These are phyloP conservation scores for Rhynchosporium graminicola DNA, from an alignment of 2,329 filamentous ascomycete species.

Conservation along the genomic window DNA sequence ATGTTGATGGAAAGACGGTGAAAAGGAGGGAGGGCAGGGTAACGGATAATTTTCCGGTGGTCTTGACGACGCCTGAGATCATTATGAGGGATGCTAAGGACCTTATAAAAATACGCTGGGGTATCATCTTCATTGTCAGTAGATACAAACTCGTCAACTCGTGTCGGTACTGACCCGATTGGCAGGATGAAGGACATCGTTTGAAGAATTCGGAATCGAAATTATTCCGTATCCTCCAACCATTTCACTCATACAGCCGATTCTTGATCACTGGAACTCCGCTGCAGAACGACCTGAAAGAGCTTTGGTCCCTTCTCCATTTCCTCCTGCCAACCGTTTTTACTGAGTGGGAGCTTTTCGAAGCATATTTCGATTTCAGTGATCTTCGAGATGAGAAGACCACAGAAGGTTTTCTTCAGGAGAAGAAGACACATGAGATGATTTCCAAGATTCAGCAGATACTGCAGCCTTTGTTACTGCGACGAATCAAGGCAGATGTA, in stretches of 20 bases:
- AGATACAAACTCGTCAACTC: not conserved
- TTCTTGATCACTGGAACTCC: constrained; percentile 94
- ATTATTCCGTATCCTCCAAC: constrained; percentile 83
- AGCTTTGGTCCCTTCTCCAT: constrained; percentile 92
- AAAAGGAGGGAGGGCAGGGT: constrained; percentile 53
- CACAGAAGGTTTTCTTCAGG: constrained; percentile 75
- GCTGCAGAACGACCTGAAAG: constrained; percentile 90
- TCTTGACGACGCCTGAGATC: constrained; percentile 96
- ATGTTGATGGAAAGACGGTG: constrained; percentile 15
- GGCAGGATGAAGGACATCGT: constrained; percentile 86
- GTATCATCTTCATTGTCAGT: constrained; percentile 89
- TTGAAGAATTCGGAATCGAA: constrained; percentile 97
- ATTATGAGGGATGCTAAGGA: constrained; percentile 86
- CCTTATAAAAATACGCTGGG: constrained; percentile 85
- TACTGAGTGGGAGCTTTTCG: constrained; percentile 88
- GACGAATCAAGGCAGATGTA: constrained; percentile 90
- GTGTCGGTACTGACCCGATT: constrained; percentile 21
- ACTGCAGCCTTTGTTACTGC: constrained; percentile 84
- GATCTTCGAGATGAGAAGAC: constrained; percentile 82
- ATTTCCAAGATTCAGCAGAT: constrained; percentile 91
- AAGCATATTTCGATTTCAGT: constrained; percentile 96
- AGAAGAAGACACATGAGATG: constrained; percentile 74
- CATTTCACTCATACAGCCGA: constrained; percentile 86
- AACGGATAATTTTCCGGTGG: constrained; percentile 75
- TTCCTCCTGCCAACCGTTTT: constrained; percentile 93